Base-by-base conservation (phyloP, 2,329 filamentous ascomycete species). In the Sarocladium kiliense region DNA sequence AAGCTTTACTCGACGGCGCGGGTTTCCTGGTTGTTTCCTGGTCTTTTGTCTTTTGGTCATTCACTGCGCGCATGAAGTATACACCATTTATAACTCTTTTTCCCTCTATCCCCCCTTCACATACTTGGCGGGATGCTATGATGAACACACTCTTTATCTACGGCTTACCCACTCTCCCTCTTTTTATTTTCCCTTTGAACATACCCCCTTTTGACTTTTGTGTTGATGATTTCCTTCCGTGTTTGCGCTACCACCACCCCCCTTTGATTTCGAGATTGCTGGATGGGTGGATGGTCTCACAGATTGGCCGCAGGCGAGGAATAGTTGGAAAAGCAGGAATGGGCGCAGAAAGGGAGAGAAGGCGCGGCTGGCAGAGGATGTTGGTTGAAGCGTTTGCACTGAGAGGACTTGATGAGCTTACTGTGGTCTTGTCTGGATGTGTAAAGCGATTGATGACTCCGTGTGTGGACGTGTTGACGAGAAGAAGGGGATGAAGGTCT, bases 201-300 rank as follows among this genome's bases (percentile, higher is more conserved):
- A 57, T 57, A 57, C 56, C 56, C 56, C 56, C 53, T 55, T 44
- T 51, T 23, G 36, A 19, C 54, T 56, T 56, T 45, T 36, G 47
- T 30, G 12, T 49, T 12, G 2, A n/a, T 10, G 25, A 18, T 16
- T 25, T 9, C 21, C 30, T n/a, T 49, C n/a, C n/a, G n/a, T 37
- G 41, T 32, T 47, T 36, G 5, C 23, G 39, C 42, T 18, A 5
- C 12, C 5, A 54, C 23, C 18, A 10, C 18, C 12, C 19, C 27
- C 25, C 14, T 23, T 27, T 49, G 25, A 30, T 34, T 44, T 51
- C 27, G 27, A 36, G n/a, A 36, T 32, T 36, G 44, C 44, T 51
- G 26, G 47, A 19, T 23, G 23, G 39, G 7, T 44, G 39, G 39
- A 44, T 14, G 39, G 39, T 23, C 30, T 32, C 7, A 7, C 30